Base-by-base conservation (phyloP, 169 alveolate species). In the Plasmodium knowlesi region DNA sequence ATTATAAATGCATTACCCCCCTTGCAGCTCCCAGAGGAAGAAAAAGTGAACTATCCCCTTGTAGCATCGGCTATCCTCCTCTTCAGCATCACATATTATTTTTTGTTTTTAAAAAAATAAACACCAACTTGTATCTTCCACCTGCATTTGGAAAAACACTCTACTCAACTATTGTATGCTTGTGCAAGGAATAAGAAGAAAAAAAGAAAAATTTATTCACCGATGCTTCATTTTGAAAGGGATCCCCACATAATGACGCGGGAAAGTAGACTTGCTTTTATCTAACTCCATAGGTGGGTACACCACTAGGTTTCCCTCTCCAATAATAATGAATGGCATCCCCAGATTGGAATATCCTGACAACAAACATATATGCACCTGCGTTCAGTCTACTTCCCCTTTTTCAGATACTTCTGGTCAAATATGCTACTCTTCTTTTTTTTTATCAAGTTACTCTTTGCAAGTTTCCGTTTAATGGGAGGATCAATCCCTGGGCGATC, bases 401-500 rank as follows among this genome's bases (percentile, higher is more conserved):
- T n/a, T 78, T 73, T 85, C n/a, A 85, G 79, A 25, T 85, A 85
- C 70, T 76, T 73, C 39, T 53, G 74, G 80, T 85, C 93, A 85
- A 85, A 85, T 85, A 85, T 85, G 57, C 93, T 85, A 28, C 70
- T 85, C 57, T 85, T 85, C 61, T 32, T 83, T 71, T 84, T 84
- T 43, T 84, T 84, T 73, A 85, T 73, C 61, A 85, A 85, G 43
- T 19, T 71, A 46, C 78, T 73, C 37, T 73, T 85, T 10, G 82
- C 37, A 9, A 32, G 34, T 72, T 85, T 85, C 3, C 19, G 78
- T 74, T 61, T 61, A 22, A 19, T 61, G 16, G 34, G 76, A 12
- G 28, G 76, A 9, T 8, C 73, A 1, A n/a, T 57, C 34, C 73
- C 22, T 22, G 12, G 30, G 30, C 34, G 22, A 3, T 57, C 76